Evolutionary conservation across 108 stramenopile species (phyloP), one percentile per base, ranked within the genome.

Genomic region (Nannochloropsis salina): DNA sequence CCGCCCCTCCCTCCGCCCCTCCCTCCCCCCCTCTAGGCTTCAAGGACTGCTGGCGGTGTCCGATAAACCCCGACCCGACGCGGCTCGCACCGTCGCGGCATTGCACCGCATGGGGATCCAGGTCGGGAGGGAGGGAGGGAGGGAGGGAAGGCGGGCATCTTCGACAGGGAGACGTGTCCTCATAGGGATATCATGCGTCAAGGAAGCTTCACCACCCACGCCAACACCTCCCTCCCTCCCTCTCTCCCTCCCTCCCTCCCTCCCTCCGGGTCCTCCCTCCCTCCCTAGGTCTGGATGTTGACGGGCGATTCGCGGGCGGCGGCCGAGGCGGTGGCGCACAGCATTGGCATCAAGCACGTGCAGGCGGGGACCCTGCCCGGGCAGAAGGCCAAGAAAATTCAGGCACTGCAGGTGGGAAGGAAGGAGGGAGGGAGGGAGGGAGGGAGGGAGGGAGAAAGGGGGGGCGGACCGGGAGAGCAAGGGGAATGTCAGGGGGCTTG

Each of bases 241-340:
- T 93, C 93, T 8, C 90, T 97, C 42, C 97, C 96, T 1, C 90
- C 86, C 9, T 91, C 89, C 42, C 97, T 97, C 40, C 5, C 40
- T 4, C 12, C 47, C 47, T 51, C 61, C 61, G 15, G 20, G 15
- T n/a, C 61, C 61, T 5, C 2, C 2, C n/a, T 5, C 3, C 5
- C 61, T 74, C 61, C 47, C 47, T 51, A 74, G 80, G 95, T 98
- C 10, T 98, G 95, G 95, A 96, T 98, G 95, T 92, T 97, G 81
- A 98, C 97, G 2, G 99, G 99, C 42, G 99, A 99, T 89, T 94
- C 97, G 87, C 90, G 88, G 45, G 85, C 92, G 5, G 86, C 86
- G 5, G 86, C 86, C n/a, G 21, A 45, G 21, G 86, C 81, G 45
- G 86, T 95, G 80, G 93, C 96, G 9, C 96, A 96, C 82, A 94